Evolutionary conservation across 352 stramenopile species (phyloP).

Genomic region (Phytophthora melonis): DNA sequence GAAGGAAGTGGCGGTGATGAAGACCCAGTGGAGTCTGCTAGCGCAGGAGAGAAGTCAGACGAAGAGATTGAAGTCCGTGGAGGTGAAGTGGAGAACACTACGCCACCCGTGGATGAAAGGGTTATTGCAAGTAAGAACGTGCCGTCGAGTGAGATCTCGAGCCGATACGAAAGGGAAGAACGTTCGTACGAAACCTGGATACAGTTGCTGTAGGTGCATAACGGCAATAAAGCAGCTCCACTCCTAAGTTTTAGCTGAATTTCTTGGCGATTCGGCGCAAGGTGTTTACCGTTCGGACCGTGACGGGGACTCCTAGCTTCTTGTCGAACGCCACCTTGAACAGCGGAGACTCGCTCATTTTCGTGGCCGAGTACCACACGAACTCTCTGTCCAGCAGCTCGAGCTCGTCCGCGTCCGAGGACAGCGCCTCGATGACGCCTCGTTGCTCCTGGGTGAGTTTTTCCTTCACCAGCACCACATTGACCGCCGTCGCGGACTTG

Average conservation of each 20-base stretch:
- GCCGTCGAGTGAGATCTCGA: conserved; percentile 2
- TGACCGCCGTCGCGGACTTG: conserved; percentile 33
- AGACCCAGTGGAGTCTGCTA: neutral
- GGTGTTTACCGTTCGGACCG: conserved; percentile 43
- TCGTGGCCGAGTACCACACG: conserved; percentile 44
- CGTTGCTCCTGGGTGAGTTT: conserved; percentile 29
- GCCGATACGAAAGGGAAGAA: conserved; percentile 34
- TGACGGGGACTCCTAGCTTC: conserved; percentile 36
- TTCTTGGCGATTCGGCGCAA: conserved; percentile 42
- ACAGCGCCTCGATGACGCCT: conserved; percentile 23
- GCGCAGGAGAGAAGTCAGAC: neutral
- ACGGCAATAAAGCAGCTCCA: conserved; percentile 1
- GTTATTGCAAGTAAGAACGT: conserved; percentile 3
- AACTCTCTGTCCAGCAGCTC: conserved; percentile 38
- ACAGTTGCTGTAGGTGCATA: conserved; percentile 35
- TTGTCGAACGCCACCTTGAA: conserved; percentile 51
- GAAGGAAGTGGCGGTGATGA: conserved; percentile 2
- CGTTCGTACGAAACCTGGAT: conserved; percentile 41
- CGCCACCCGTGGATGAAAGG: neutral
- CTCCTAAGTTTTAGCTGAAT: conserved; percentile 27
- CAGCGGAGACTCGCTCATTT: conserved; percentile 47
- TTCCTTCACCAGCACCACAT: conserved; percentile 42
- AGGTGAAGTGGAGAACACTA: neutral
- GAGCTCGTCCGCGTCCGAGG: conserved; percentile 33
- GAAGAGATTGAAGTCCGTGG: neutral